Conservation (phyloP, 2,329 filamentous ascomycete species). For the Purpureocillium lavendulum region DNA sequence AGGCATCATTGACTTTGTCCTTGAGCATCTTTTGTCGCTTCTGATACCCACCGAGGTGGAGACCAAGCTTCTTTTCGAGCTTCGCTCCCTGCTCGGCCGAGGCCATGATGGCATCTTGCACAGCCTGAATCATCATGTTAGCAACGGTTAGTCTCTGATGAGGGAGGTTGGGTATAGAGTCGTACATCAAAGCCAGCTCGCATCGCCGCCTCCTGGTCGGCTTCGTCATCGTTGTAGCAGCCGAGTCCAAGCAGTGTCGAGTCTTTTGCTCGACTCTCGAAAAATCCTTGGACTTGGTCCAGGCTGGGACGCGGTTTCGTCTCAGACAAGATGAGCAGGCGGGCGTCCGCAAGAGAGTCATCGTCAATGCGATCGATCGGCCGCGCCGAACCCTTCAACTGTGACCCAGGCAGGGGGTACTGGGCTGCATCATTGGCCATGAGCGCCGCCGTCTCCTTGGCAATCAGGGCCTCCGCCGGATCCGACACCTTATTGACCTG, state of each 20-base stretch:
- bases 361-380: slow-evolving; percentile 62
- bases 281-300: slow-evolving; percentile 44
- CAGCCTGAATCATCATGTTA: slow-evolving; percentile 33
- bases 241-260: slow-evolving; percentile 68
- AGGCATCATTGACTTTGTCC: slow-evolving; percentile 70
- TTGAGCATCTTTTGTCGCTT: slow-evolving; percentile 73
- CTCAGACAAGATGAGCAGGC: slow-evolving; percentile 68
- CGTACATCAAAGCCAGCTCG: slow-evolving; percentile 66
- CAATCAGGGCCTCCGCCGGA: slow-evolving; percentile 60
- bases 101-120: slow-evolving; percentile 64
- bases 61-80: slow-evolving; percentile 83
- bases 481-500: slow-evolving; percentile 53
- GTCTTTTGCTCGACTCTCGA: slow-evolving; percentile 43
- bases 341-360: slow-evolving; percentile 62
- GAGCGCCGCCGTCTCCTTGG: slow-evolving; percentile 67
- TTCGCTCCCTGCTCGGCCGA: slow-evolving; percentile 77
- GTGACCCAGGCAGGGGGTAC: slow-evolving; percentile 61
- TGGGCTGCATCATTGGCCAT: slow-evolving; percentile 74
- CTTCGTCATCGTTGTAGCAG: slow-evolving; percentile 70
- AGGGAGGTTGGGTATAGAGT: slow-evolving; percentile 5
- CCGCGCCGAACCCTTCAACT: slow-evolving; percentile 53
- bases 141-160: not conserved
- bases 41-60: slow-evolving; percentile 86
- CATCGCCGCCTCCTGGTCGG: slow-evolving; percentile 56
- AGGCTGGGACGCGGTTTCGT: slow-evolving; percentile 40